Conservation (phyloP, 2,329 filamentous ascomycete species). For the Aspergillus glaucus region DNA sequence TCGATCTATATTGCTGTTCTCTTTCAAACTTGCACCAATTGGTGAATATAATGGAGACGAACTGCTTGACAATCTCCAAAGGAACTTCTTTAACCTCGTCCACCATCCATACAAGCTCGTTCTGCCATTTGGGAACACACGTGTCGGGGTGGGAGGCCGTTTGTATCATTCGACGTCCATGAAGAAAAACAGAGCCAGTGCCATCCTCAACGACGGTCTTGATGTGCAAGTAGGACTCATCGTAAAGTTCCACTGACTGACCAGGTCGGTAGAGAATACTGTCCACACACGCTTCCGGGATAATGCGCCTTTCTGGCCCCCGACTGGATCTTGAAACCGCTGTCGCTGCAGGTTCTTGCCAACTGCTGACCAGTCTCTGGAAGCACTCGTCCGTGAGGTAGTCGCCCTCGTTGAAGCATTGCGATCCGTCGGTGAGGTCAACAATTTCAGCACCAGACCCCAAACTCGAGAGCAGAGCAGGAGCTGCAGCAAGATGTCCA, state of each 20-base stretch:
- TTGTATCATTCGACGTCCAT: conserved; percentile 33
- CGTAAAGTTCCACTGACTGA: conserved; percentile 31
- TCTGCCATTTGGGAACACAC: conserved; percentile 28
- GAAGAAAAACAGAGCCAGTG: conserved; percentile 23
- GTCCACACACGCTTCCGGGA: conserved; percentile 13
- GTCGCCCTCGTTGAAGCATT: conserved; percentile 13
- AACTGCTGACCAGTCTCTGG: conserved; percentile 8
- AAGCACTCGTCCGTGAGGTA: conserved; percentile 23
- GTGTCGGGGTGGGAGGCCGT: conserved; percentile 24
- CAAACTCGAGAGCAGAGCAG: not conserved
- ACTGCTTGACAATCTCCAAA: conserved; percentile 30
- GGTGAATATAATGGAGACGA: conserved; percentile 47
- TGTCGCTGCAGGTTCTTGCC: not conserved
- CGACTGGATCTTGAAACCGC: not conserved
- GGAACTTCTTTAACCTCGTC: conserved; percentile 40
- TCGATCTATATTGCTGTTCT: conserved; percentile 25
- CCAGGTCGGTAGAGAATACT: conserved; percentile 20
- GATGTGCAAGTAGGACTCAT: conserved; percentile 39
- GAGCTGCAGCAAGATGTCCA: not conserved
- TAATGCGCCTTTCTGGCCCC: not conserved
- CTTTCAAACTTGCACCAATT: conserved; percentile 38
- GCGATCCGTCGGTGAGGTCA: conserved; percentile 7
- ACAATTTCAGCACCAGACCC: not conserved
- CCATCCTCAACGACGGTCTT: conserved; percentile 26
- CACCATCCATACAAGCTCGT: conserved; percentile 43